Percentiles rank a stretch among this genome's conserved stretches.
These are phyloP conservation scores for Ilyonectria robusta DNA, from an alignment of 2,329 filamentous ascomycete species.

Conservation along the genomic window DNA sequence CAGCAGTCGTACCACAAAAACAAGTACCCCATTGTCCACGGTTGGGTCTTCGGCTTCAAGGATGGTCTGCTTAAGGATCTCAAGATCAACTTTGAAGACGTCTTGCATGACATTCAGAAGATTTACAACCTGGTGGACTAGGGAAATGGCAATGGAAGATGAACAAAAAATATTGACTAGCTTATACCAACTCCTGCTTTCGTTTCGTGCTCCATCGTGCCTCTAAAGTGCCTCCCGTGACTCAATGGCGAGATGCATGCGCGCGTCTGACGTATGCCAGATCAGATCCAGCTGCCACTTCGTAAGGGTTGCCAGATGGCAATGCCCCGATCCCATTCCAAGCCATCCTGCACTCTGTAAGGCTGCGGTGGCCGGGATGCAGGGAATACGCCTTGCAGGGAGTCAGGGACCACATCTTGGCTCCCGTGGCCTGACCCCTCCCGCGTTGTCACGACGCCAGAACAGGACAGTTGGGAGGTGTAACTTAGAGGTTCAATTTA, in stretches of 20 bases:
- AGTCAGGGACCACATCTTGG: conserved; percentile 24
- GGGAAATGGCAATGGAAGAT: neutral
- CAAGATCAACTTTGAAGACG: conserved; percentile 72
- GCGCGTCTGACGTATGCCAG: conserved; percentile 1
- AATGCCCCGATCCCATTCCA: conserved; percentile 4
- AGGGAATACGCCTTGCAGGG: conserved; percentile 19
- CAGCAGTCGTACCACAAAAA: conserved; percentile 77
- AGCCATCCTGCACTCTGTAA: conserved; percentile 10
- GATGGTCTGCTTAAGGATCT: conserved; percentile 77
- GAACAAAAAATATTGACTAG: conserved; percentile 7
- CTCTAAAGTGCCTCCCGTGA: neutral
- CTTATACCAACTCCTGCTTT: neutral
- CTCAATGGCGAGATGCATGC: conserved; percentile 11
- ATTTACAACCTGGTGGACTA: conserved; percentile 70
- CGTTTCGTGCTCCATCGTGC: neutral
- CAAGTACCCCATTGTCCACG: conserved; percentile 78
- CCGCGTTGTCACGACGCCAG: neutral
- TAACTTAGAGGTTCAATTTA: too few relatives aligned
- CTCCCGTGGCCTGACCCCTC: conserved; percentile 18
- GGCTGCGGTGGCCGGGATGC: conserved; percentile 16
- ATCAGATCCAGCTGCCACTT: conserved; percentile 1
- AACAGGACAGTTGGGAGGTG: too few relatives aligned
- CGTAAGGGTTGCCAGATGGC: neutral
- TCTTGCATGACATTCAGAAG: conserved; percentile 72
- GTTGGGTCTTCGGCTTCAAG: conserved; percentile 80